A percentile compares a stretch with the other conserved stretches of the same genome.
These are phyloP conservation scores for Suillus fuscotomentosus DNA, from an alignment of 768 basidiomycete genomes.

Conservation along the genomic window DNA sequence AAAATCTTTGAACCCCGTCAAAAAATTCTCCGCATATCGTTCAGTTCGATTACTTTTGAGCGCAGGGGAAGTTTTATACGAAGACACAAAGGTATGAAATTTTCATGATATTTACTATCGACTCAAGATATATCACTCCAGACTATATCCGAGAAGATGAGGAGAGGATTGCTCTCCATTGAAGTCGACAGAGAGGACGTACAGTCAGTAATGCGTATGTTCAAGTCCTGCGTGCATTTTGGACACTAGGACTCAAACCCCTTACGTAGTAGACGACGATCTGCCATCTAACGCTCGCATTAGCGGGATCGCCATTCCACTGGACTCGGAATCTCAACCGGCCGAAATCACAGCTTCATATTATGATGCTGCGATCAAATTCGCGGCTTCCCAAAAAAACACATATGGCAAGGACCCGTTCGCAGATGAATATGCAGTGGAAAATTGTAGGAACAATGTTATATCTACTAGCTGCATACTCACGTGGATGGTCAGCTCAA, in stretches of 20 bases:
- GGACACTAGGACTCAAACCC: not conserved
- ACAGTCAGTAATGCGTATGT: not conserved
- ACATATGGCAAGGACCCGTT: not conserved
- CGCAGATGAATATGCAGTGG: not conserved
- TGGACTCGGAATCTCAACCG: not conserved
- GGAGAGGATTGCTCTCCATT: constrained; percentile 4
- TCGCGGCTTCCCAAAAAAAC: not conserved
- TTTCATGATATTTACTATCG: not conserved
- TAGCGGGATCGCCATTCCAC: constrained; percentile 3
- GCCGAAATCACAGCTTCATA: constrained; percentile 5
- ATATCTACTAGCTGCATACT: not conserved
- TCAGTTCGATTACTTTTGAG: constrained; percentile 4
- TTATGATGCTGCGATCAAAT: not conserved
- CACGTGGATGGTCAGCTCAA: not conserved
- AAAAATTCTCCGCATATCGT: constrained; percentile 4
- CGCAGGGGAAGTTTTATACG: constrained; percentile 9
- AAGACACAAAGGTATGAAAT: constrained; percentile 9
- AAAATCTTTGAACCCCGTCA: constrained; percentile 9
- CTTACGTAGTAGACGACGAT: not conserved
- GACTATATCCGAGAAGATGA: constrained; percentile 12
- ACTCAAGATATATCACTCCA: not conserved
- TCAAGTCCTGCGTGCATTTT: not conserved
- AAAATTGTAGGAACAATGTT: not conserved
- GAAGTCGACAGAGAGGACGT: constrained; percentile 6
- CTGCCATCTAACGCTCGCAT: not conserved